Evolutionary conservation across 345 rosid species (phyloP).

Genomic region (Mangifera indica): DNA sequence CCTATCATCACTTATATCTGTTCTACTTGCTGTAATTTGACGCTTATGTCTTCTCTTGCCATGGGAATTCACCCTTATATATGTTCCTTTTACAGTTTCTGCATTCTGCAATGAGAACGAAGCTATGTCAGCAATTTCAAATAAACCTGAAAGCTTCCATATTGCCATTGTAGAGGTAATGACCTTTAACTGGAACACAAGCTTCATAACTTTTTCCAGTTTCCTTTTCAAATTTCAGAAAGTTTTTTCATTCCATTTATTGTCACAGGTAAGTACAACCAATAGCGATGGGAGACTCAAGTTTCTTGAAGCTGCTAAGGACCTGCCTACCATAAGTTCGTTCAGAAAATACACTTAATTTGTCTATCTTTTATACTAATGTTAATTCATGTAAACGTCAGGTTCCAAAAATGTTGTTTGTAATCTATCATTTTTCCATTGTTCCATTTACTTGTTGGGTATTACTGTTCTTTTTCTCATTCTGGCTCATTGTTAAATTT

Average conservation of each 20-base stretch:
- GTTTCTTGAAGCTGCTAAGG: slow-evolving; percentile 82
- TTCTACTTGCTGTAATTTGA: slow-evolving; percentile 24
- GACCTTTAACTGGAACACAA: not conserved
- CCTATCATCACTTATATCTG: slow-evolving; percentile 6
- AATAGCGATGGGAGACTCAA: slow-evolving; percentile 48
- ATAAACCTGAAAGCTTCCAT: slow-evolving; percentile 70
- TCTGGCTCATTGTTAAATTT: not conserved
- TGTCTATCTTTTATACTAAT: not conserved
- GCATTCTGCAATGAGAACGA: slow-evolving; percentile 66
- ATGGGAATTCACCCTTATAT: not conserved
- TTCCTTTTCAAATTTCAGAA: not conserved
- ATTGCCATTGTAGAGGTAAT: slow-evolving; percentile 85
- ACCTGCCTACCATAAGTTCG: slow-evolving; percentile 85
- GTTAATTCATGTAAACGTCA: not conserved
- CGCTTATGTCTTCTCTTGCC: slow-evolving; percentile 14
- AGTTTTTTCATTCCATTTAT: slow-evolving; percentile 15
- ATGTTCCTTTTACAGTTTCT: slow-evolving; percentile 51
- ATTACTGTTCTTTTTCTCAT: not conserved
- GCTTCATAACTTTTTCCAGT: not conserved
- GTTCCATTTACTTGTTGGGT: not conserved
- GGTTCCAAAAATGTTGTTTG: not conserved
- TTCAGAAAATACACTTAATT: slow-evolving; percentile 15
- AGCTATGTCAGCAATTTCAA: slow-evolving; percentile 62
- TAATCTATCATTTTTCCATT: not conserved
- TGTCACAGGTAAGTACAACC: slow-evolving; percentile 48